These are phyloP conservation scores for Cenchrus purpureus DNA, from an alignment of 176 grass and related monocot species.

Conservation along the genomic window DNA sequence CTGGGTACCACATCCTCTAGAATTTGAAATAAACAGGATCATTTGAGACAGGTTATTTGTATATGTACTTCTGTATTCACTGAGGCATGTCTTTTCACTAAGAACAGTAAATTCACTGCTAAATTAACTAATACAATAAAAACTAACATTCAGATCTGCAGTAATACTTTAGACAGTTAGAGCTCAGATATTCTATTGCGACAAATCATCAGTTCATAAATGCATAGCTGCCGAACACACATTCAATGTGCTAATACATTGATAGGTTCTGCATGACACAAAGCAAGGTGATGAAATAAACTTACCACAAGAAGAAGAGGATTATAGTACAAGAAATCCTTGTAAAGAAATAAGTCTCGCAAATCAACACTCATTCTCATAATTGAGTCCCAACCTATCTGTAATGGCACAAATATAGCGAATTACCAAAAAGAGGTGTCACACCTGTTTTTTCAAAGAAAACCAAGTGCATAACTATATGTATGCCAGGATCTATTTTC, in stretches of 20 bases:
- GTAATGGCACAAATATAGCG: too few species aligned
- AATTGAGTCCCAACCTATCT: constrained; percentile 49
- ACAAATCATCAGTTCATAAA: neutral
- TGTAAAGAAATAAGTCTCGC: constrained; percentile 86
- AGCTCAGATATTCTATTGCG: neutral
- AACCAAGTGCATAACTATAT: too few species aligned
- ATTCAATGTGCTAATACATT: neutral
- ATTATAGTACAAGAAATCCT: constrained; percentile 97
- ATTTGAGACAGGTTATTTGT: neutral
- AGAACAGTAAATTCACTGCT: neutral
- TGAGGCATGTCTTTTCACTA: neutral
- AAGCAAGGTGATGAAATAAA: constrained; percentile 15
- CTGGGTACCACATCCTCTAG: neutral
- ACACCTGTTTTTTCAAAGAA: too few species aligned
- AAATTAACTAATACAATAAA: neutral
- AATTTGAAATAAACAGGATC: neutral
- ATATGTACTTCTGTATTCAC: neutral
- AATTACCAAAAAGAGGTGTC: too few species aligned
- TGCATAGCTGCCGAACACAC: neutral
- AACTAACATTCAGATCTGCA: neutral
- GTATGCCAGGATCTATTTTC: too few species aligned
- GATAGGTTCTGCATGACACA: neutral
- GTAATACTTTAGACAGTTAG: neutral
- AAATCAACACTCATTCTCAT: constrained; percentile 95
- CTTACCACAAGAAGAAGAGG: constrained; percentile 92